Evolutionary conservation across 2,329 filamentous ascomycete genomes (phyloP), one percentile per base, ranked within the genome.

Genomic region (Mollisia scopiformis): DNA sequence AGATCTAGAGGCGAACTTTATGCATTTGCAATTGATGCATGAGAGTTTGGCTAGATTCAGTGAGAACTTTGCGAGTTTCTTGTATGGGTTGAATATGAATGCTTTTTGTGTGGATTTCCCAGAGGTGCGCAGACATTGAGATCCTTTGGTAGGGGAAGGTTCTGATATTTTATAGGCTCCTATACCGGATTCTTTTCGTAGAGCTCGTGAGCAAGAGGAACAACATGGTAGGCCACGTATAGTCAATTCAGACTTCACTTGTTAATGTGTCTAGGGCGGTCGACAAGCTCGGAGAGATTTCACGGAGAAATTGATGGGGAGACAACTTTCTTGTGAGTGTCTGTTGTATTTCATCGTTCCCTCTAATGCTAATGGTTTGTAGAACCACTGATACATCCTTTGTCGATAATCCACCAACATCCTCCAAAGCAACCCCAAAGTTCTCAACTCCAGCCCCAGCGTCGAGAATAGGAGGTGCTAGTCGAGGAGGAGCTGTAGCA

Each of bases 11-110:
- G 92, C 93, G 62, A 98, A 99, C 75, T 93, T 98, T 80, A 92
- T 96, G 89, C 93, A 97, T 74, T 88, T 99, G 68, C 94, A 98
- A 76, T 80, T 97, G 65, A 96, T 99, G 88, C 93, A 99, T 73
- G 94, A 98, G 79, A 96, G 92, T 71, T 78, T 99, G 68, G 87
- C 92, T 25, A 87, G 95, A 27, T 99, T 99, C 77, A 94, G 89
- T 76, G 95, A 99, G 81, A 96, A 91, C 72, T 99, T 99, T 76
- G 93, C 93, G 1, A 92, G 90, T 69, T 98, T 99, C 71, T 78
- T 99, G 49, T 99, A 98, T 71, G 95, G 95, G 1, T 76, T 99
- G 74, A 98, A 98, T 73, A 97, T 99, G 93, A 98, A 97, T 76
- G 95, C 95, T 1, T 99, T 98, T 75, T 98, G 94, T 75, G 93